Evolutionary conservation across 2,329 filamentous ascomycete species (phyloP), one percentile per base, ranked within the genome.

Genomic region (Endothia cerciana): DNA sequence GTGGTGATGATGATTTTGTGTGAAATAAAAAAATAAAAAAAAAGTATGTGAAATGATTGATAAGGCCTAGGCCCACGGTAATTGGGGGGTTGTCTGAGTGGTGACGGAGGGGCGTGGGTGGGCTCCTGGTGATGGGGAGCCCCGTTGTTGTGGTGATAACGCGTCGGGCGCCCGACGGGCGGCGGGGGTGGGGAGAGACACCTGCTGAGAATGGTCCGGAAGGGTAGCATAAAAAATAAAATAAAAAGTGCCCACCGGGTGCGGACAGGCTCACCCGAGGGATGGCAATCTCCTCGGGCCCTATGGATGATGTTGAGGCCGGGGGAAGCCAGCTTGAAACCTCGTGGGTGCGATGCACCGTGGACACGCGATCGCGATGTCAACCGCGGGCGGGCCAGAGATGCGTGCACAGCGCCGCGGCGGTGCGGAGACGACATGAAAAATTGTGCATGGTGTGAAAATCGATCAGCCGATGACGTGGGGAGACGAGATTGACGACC

Each of bases 361-460:
- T 57, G 49, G 33, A 60, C 40, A 57, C 56, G 63, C 60, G 63
- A 63, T 65, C 56, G 59, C 62, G 63, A 56, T 59, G 40, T 19
- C 33, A 15, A 63, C 33, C 43, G 55, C 59, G 33, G 41, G 36
- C 63, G n/a, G n/a, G n/a, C n/a, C n/a, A 53, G 60, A 56, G 47
- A 65, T 25, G 60, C 33, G 53, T 47, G 63, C 63, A 68, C 45
- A 56, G 64, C 49, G 63, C 28, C 63, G 47, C 66, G 45, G 25
- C 38, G 15, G 49, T 41, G 15, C 41, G n/a, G 47, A 65, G 65
- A 65, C 13, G 51, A 63, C n/a, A 1, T 47, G 11, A 47, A 68
- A 65, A 68, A 65, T 56, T 47, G 15, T 25, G 63, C 41, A 60
- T 63, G 56, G 40, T 25, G 41, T 51, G 56, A 57, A 68, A 58